These are phyloP conservation scores for Magnolia kwangsiensis DNA, from an alignment of 164 flowering plant genomes.

Conservation along the genomic window DNA sequence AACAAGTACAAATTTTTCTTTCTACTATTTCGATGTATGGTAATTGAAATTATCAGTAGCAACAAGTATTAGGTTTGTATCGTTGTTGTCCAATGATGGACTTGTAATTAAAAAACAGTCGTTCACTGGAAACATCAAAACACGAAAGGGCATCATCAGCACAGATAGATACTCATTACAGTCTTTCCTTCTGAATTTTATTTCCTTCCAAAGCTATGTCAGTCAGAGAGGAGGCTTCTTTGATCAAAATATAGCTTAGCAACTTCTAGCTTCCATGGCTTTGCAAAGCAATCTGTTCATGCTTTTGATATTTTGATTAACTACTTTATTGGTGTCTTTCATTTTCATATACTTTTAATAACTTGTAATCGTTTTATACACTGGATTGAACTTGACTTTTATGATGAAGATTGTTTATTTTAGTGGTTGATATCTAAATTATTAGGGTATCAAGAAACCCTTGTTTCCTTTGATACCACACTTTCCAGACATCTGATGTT, in stretches of 20 bases:
- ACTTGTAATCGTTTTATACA: conserved; percentile 1
- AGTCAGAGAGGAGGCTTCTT: not conserved
- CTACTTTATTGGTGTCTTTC: too few species aligned
- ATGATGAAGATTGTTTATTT: not conserved
- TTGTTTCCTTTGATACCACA: not conserved
- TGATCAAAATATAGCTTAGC: not conserved
- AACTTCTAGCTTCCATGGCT: not conserved
- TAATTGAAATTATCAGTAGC: not conserved
- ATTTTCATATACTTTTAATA: not conserved
- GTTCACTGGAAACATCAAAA: not conserved
- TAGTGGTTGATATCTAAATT: not conserved
- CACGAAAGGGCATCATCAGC: not conserved
- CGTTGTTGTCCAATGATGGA: too few species aligned
- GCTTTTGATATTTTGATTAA: too few species aligned
- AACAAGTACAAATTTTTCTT: not conserved
- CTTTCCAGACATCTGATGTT: conserved; percentile 1
- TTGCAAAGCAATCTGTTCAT: too few species aligned
- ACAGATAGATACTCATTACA: too few species aligned
- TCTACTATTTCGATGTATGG: not conserved
- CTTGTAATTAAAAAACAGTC: not conserved
- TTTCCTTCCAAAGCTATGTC: not conserved
- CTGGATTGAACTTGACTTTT: not conserved
- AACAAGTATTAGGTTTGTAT: not conserved
- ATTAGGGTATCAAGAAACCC: not conserved
- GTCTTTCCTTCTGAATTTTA: too few species aligned